Conservation (phyloP, 164 flowering plant species). For the Piper longum region DNA sequence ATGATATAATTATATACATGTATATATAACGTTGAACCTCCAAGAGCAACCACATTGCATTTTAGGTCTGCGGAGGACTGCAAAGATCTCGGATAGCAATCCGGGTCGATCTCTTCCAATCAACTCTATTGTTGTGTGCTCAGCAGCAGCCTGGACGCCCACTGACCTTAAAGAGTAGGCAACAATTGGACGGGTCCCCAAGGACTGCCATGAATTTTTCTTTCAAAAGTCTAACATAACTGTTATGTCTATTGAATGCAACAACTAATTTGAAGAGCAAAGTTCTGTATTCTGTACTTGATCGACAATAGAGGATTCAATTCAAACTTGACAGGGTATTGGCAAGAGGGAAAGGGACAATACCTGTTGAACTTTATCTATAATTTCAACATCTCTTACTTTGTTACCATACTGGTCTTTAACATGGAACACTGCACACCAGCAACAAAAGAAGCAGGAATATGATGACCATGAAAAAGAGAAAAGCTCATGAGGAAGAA, state of each 20-base stretch:
- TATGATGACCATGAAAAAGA: neutral
- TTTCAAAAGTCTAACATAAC: neutral
- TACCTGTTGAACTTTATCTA: conserved; percentile 61
- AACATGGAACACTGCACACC: conserved; percentile 64
- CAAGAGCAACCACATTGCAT: conserved; percentile 82
- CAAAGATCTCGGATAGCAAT: conserved; percentile 79
- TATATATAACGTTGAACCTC: conserved; percentile 79
- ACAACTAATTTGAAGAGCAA: neutral
- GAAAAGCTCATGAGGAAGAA: neutral
- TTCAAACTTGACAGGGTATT: neutral
- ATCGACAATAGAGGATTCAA: neutral
- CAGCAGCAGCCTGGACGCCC: conserved; percentile 53
- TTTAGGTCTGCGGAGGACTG: conserved; percentile 74
- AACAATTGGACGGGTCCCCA: conserved; percentile 43
- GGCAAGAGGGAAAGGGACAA: conserved; percentile 4
- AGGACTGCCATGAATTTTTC: conserved; percentile 34
- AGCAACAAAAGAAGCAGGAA: neutral
- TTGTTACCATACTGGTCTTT: conserved; percentile 69
- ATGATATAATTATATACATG: too few relatives aligned
- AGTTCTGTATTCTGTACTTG: neutral
- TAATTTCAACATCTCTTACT: conserved; percentile 34
- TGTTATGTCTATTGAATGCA: neutral
- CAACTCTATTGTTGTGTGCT: conserved; percentile 65
- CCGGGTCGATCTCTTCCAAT: conserved; percentile 89
- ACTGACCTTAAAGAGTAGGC: conserved; percentile 56